Percentiles rank a stretch among this genome's conserved stretches.
Evolutionary conservation across 2,329 filamentous ascomycete species (phyloP).

Genomic region (Bipolaris sorokiniana): DNA sequence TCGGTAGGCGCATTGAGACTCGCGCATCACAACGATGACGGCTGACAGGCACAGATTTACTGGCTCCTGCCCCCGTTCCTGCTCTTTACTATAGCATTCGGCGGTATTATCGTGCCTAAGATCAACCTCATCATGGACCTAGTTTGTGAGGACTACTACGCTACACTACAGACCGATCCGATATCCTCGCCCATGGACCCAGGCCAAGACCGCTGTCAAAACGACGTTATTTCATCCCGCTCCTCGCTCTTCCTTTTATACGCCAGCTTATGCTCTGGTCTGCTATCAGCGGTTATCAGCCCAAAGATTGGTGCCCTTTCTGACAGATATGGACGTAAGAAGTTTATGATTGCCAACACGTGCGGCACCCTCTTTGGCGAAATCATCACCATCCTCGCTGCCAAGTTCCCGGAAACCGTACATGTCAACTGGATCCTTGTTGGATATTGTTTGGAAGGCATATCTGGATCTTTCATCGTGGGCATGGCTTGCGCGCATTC

Average conservation of each 20-base stretch:
- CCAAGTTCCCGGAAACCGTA: slow-evolving; percentile 72
- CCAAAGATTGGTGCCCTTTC: slow-evolving; percentile 85
- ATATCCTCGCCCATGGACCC: slow-evolving; percentile 46
- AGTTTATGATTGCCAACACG: slow-evolving; percentile 74
- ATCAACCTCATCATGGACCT: slow-evolving; percentile 85
- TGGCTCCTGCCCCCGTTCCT: slow-evolving; percentile 85
- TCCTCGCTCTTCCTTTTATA: slow-evolving; percentile 81
- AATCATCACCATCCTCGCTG: slow-evolving; percentile 77
- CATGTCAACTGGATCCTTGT: slow-evolving; percentile 80
- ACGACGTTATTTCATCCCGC: slow-evolving; percentile 75
- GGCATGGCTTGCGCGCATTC: slow-evolving; percentile 80
- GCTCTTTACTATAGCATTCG: slow-evolving; percentile 84
- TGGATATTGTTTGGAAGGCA: slow-evolving; percentile 78
- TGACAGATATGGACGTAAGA: slow-evolving; percentile 82
- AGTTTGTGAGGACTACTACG: slow-evolving; percentile 82
- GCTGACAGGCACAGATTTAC: slow-evolving; percentile 62
- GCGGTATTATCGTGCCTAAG: slow-evolving; percentile 83
- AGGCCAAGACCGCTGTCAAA: slow-evolving; percentile 71
- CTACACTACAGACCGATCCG: slow-evolving; percentile 57
- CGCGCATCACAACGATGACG: not conserved
- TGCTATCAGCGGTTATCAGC: slow-evolving; percentile 78
- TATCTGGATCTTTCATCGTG: slow-evolving; percentile 87
- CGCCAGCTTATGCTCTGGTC: slow-evolving; percentile 74
- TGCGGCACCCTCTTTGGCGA: slow-evolving; percentile 77
- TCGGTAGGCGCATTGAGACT: slow-evolving; percentile 50